Base-by-base conservation (phyloP, 1,284 basidiomycete genomes). In the Rhodotorula sp. region DNA sequence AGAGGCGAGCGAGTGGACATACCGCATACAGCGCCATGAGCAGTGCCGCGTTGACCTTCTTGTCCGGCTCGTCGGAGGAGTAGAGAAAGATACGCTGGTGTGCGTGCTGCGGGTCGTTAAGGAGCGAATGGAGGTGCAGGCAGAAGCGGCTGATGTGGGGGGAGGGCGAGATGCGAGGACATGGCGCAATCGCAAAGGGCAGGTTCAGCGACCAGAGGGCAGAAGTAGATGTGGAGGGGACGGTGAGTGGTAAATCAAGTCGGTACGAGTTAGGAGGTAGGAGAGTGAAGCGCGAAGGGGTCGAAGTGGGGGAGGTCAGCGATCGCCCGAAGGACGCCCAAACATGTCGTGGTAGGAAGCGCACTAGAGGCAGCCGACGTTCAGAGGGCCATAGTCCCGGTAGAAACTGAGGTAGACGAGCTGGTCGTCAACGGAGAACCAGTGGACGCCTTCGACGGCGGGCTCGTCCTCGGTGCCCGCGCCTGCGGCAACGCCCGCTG, bases 331-430 rank as follows among this genome's bases (percentile, higher is more conserved):
- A 27, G 15, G 15, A n/a, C 54, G 44, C 6, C 9, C 6, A 21
- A 22, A 46, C 29, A 29, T 3, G 21, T 13, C 3, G 7, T 8
- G 37, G 27, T 9, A 25, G n/a, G 0, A 5, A 8, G 71, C 75
- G 57, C 53, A 76, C 75, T 94, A 95, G 21, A 95, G 90, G 88
- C 92, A 92, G 8, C 91, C 89, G 53, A 96, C 86, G 81, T 97
- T 97, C 72, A 96, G 84, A 22, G 96, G 96, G 17, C 96, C 96
- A 89, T 91, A 93, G 82, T 97, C 94, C 80, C 91, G 88, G 80
- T 91, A 94, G 86, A 99, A 99, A 46, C 91, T 91, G 69, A 94
- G 87, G 84, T 99, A 99, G 74, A 90, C 86, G 64, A 98, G 87
- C 75, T 94, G 89, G 83, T 95, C 89, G 83, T 98, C 93, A 83